These are phyloP conservation scores for Radiomyces spectabilis DNA, from an alignment of 192 early-diverging fungal species.

Conservation along the genomic window DNA sequence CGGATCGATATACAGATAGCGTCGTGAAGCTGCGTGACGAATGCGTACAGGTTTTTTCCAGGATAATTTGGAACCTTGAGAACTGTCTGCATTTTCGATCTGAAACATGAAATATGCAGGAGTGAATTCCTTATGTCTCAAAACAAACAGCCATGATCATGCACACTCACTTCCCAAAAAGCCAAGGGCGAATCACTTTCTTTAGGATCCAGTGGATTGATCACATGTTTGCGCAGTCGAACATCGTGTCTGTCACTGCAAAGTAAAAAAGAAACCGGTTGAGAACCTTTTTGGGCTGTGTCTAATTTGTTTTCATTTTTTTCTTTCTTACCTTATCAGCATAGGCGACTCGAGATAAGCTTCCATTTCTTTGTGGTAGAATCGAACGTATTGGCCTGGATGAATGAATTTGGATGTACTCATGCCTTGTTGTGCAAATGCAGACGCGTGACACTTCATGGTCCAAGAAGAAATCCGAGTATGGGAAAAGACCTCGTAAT, in stretches of 20 bases:
- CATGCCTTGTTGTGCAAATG: background rate
- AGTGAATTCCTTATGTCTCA: background rate
- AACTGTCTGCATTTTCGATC: conserved; percentile 8
- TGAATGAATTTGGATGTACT: conserved; percentile 5
- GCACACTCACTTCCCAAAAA: conserved; percentile 18
- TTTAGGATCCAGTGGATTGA: conserved; percentile 22
- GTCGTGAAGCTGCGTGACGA: conserved; percentile 14
- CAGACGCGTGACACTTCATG: conserved; percentile 8
- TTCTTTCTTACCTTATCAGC: conserved; percentile 1
- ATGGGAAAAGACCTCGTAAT: conserved; percentile 21
- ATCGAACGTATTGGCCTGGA: conserved; percentile 12
- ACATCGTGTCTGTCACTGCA: conserved; percentile 7
- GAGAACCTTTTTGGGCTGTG: background rate
- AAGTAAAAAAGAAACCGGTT: background rate
- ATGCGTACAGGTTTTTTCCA: conserved; percentile 19
- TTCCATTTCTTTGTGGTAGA: conserved; percentile 25
- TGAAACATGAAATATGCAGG: background rate
- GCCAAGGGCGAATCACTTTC: conserved; percentile 18
- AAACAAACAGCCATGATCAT: too few species aligned
- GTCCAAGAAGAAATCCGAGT: conserved; percentile 27
- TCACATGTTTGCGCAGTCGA: conserved; percentile 11
- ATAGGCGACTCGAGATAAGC: conserved; percentile 11
- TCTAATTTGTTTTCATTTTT: background rate
- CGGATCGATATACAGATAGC: conserved; percentile 16
- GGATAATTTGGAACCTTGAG: conserved; percentile 1